phyloP scores from a whole-genome alignment of 768 basidiomycete genomes.

The Kondoa subrosea region DNA sequence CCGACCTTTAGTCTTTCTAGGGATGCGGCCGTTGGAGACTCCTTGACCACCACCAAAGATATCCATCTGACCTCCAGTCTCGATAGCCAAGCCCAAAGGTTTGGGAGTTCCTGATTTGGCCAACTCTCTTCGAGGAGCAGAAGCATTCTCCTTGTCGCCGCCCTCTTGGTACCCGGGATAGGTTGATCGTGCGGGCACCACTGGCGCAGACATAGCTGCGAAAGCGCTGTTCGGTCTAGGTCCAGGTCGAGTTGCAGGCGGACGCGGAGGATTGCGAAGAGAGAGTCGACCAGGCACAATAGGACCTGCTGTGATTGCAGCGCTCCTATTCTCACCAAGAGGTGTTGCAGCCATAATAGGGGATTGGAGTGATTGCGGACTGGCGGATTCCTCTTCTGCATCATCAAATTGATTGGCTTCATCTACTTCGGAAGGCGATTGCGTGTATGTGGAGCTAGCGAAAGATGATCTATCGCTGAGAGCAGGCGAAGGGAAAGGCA shows the following conservation, averaged over 20 bases:
- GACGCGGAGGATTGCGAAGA: constrained; percentile 11
- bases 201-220: constrained; percentile 6
- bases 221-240: constrained; percentile 15
- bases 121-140: neutral
- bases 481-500: constrained; percentile 13
- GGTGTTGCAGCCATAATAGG: neutral
- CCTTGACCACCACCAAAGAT: constrained; percentile 8
- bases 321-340: constrained; percentile 4
- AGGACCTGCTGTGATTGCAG: constrained; percentile 9
- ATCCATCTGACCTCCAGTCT: neutral
- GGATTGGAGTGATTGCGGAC: neutral
- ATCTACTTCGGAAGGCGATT: neutral
- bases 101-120: constrained; percentile 10
- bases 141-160: constrained; percentile 16
- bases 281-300: constrained; percentile 8
- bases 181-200: constrained; percentile 8
- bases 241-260: neutral
- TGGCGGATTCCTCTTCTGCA: constrained; percentile 26
- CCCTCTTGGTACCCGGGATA: constrained; percentile 9
- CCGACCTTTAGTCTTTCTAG: neutral
- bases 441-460: constrained; percentile 11
- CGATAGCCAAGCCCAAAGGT: constrained; percentile 12
- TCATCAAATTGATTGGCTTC: constrained; percentile 25
- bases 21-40: neutral
- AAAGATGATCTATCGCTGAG: constrained; percentile 17